Evolutionary conservation across 2,329 filamentous ascomycete genomes (phyloP), one percentile per base, ranked within the genome.

Genomic region (Trichoderma oligosporum): DNA sequence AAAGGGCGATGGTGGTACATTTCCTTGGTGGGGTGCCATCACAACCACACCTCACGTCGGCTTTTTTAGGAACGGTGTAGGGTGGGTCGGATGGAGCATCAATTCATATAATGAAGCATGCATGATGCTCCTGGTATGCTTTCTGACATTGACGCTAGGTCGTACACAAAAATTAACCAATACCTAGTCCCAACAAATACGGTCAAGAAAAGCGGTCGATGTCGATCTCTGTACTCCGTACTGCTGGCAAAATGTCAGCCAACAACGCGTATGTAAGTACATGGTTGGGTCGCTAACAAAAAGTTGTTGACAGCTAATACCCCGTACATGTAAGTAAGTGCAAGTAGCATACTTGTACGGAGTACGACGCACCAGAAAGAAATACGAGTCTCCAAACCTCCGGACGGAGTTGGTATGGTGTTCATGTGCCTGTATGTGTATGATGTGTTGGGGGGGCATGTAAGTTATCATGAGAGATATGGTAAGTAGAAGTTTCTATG

Each of bases 181-280:
- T 29, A 20, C 29, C n/a, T 27, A 22, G 39, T 31, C 52, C 41
- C 52, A 55, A 55, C 52, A 38, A 25, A 38, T 54, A 39, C 52
- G 52, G 52, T 55, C 52, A 55, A 7, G 52, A 55, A 46, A 55
- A 33, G 52, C 52, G 52, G 52, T 55, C 39, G 52, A 55, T 45
- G 52, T 22, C 33, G 52, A 46, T 55, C 52, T 38, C 29, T 46
- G 14, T 5, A 6, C 11, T 11, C 6, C 27, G 6, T 11, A 11
- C 27, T 31, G 27, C 11, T 31, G 27, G 27, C 52, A 20, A 41
- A 16, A 44, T 12, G 36, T 12, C 33, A 24, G 41, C 52, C 8
- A 29, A 46, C 47, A 51, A 51, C 35, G 16, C 35, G 35, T 11
- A 35, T 11, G 25, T 36, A 22, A 25, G 38, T 11, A 31, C 27